Evolutionary conservation across 768 basidiomycete species (phyloP), one percentile per base, ranked within the genome.

Genomic region (Boletus insuetus): DNA sequence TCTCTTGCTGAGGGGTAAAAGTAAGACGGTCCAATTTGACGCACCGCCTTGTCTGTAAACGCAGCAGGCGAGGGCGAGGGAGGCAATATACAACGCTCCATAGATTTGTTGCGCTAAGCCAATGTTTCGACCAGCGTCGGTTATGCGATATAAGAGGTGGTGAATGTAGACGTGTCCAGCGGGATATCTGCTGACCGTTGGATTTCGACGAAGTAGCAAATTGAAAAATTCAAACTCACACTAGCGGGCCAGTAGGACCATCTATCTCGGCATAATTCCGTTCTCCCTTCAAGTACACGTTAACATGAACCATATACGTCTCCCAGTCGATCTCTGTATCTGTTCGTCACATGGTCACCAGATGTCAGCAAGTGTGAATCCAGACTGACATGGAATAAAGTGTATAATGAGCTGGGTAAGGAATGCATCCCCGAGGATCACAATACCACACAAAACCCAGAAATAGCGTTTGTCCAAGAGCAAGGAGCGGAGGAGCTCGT

Each of bases 261-360:
- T 82, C 76, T 47, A 99, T 87, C 55, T 77, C 71, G 13, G 82
- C 78, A 67, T 99, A 99, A 65, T 94, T 82, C 45, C 86, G 78
- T 68, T 95, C 87, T 34, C 94, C 94, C 51, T 83, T 81, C 45
- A 90, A 63, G 73, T 91, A 94, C 40, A 88, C 68, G 53, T 86
- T 79, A 1, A 90, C 81, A 50, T 98, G 97, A 49, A 87, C 75
- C 85, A 98, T 93, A 68, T 99, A 99, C 0, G 97, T 98, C 65
- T 87, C 82, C 86, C 92, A 98, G 74, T 99, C 97, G 64, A 99
- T 99, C 73, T 99, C 95, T 12, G 97, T 98, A 74, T 95, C 96
- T 98, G 75, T 48, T 50, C 34, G 58, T 41, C 40, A 39, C 42
- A 58, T 46, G 58, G 67, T 67, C 53, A 64, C 41, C 48, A 34